Evolutionary conservation across 2,329 filamentous ascomycete genomes (phyloP), one percentile per base, ranked within the genome.

Genomic region (Colletotrichum sp.): DNA sequence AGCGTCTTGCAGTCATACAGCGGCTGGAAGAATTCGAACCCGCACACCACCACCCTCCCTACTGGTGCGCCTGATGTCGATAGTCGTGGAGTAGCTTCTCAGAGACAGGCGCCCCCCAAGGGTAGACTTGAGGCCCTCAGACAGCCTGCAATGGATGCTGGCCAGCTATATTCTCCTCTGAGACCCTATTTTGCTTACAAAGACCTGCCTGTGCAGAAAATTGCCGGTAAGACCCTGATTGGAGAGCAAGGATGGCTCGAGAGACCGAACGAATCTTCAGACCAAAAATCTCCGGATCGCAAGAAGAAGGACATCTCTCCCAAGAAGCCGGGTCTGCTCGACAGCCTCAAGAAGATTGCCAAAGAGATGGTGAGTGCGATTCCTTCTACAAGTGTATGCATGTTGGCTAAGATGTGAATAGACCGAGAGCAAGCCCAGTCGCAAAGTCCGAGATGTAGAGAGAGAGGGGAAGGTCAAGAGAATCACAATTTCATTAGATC

Each of bases 171-270:
- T 75, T 88, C 86, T 4, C 88, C 87, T 1, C 80, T 89, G 3
- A 83, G 84, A 8, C 81, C 87, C 0, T 87, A 87, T 66, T 86
- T 88, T 68, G 82, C 84, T 34, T 84, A 82, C 5, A 77, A 83
- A n/a, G 84, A 82, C 13, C 83, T 83, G 15, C 85, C 87, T 3
- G 79, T 79, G 7, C 77, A 79, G 55, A 88, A 85, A 76, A 87
- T 82, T 65, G 85, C 86, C 0, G 84, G 84, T 48, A 92, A 92
- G 83, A 87, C 83, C 5, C 81, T 92, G 80, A 88, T 92, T 73
- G 90, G 90, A 4, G 82, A 88, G 4, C 87, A 89, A 64, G 91
- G 91, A 26, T 92, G 90, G 90, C 85, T 92, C 4, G 89, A 91
- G 79, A 85, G 85, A 18, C 88, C 84, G 2, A 80, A 82, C n/a